phyloP scores from a whole-genome alignment of 2,329 filamentous ascomycete genomes.

The Diaporthe citri region DNA sequence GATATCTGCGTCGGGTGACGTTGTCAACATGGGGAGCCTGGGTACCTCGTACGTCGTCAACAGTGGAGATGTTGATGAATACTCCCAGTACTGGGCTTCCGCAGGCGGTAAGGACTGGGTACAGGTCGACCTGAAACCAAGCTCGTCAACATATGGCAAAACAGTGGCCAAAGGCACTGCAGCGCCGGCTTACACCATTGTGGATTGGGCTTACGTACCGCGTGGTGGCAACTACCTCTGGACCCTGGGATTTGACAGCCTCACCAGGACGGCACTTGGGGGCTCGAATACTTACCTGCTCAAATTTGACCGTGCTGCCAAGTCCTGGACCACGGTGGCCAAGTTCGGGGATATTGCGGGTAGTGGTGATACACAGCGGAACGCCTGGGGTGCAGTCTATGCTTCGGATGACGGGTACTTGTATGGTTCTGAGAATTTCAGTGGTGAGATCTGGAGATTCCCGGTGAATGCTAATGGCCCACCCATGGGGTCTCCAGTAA shows the following conservation, averaged over 20 bases:
- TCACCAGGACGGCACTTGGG: background rate
- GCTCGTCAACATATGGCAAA: background rate
- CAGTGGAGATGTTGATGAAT: background rate
- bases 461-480: background rate
- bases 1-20: background rate
- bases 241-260: background rate
- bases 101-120: background rate
- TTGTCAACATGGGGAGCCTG: background rate
- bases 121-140: background rate
- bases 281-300: background rate
- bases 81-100: background rate
- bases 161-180: background rate
- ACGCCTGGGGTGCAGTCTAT: background rate
- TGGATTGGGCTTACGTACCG: background rate
- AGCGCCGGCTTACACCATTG: background rate
- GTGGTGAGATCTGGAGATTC: background rate
- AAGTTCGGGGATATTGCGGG: background rate
- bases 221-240: background rate
- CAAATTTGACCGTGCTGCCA: background rate
- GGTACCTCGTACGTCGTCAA: background rate
- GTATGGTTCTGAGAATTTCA: background rate
- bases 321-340: background rate
- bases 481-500: background rate
- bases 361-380: background rate
- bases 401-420: background rate